Conservation (phyloP, 2,329 filamentous ascomycete species). For the Coleophoma crateriformis region DNA sequence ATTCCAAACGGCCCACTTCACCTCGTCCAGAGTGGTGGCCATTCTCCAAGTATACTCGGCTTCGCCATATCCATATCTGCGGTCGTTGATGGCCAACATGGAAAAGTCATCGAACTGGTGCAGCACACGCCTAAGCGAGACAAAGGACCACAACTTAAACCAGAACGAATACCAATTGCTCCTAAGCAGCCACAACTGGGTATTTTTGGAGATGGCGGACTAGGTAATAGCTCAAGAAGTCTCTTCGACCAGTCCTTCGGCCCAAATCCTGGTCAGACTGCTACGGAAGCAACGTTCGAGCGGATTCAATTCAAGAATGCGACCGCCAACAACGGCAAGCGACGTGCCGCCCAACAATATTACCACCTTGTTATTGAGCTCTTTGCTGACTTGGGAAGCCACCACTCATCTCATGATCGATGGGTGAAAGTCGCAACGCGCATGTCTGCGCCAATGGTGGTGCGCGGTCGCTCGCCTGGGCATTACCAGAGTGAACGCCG, state of each 20-base stretch:
- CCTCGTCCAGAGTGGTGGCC: conserved; percentile 17
- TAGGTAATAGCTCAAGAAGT: conserved; percentile 12
- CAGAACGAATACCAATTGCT: conserved; percentile 37
- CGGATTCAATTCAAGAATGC: conserved; percentile 72
- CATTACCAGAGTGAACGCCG: conserved; percentile 53
- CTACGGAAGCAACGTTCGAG: conserved; percentile 47
- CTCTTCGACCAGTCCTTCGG: conserved; percentile 8
- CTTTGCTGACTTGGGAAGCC: conserved; percentile 46
- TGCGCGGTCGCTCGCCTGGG: conserved; percentile 60
- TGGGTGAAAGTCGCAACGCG: conserved; percentile 55
- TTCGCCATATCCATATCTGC: conserved; percentile 65
- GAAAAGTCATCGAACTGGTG: conserved; percentile 66
- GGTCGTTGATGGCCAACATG: conserved; percentile 54
- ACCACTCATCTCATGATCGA: conserved; percentile 22
- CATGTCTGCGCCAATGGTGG: conserved; percentile 57
- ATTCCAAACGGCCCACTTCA: conserved; percentile 35
- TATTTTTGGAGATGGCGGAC: conserved; percentile 16
- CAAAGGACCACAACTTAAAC: conserved; percentile 62
- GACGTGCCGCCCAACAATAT: conserved; percentile 67
- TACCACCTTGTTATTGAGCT: conserved; percentile 68
- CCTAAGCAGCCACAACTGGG: conserved; percentile 20
- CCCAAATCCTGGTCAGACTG: conserved; percentile 13
- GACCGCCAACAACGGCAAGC: conserved; percentile 70
- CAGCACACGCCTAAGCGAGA: conserved; percentile 71
- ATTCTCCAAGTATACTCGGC: conserved; percentile 39